Base-by-base conservation (phyloP, 1,284 basidiomycete genomes). In the Anthracocystis walkeri region DNA sequence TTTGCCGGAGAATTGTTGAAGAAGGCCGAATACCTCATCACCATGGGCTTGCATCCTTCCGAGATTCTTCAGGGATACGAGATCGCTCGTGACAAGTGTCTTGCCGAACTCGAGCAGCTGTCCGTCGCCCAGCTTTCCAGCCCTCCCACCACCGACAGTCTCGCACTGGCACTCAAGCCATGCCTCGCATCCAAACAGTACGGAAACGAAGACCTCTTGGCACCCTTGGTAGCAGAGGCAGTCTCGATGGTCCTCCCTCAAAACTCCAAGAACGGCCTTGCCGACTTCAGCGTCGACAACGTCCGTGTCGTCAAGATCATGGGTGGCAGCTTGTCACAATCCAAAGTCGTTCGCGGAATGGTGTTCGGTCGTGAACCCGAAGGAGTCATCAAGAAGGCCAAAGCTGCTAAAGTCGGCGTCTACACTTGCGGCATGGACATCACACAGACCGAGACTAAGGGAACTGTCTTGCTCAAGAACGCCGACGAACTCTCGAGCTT, bases 271-370 rank as follows among this genome's bases (percentile, higher is more conserved):
- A 68, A 58, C 29, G 55, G 58, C 2, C 65, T 82, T 18, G 65
- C 73, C 31, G 76, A 78, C 27, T 77, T 83, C 58, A 85, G 85
- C 72, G 95, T 99, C 35, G 97, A 99, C 87, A 97, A 96, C 75
- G 93, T 99, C 1, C 91, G 96, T 21, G 95, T 99, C 20, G 97
- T 99, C 83, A 99, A 99, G 88, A 97, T 99, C 77, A 92, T 99
- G 90, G 97, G 97, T 68, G 93, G 96, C 50, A 92, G 90, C 79
- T 87, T 99, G 20, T 87, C 90, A 11, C 89, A 89, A 38, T 97
- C 94, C 86, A 91, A 89, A 73, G 96, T 99, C 11, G 92, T 99
- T 7, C 90, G 93, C 76, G 97, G 97, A 52, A 99, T 99, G 97
- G 96, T 99, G 0, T 97, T 99, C 81, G 94, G 94, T 49, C 89